phyloP scores from a whole-genome alignment of 1,284 basidiomycete species.

The Apiotrichum laibachii region DNA sequence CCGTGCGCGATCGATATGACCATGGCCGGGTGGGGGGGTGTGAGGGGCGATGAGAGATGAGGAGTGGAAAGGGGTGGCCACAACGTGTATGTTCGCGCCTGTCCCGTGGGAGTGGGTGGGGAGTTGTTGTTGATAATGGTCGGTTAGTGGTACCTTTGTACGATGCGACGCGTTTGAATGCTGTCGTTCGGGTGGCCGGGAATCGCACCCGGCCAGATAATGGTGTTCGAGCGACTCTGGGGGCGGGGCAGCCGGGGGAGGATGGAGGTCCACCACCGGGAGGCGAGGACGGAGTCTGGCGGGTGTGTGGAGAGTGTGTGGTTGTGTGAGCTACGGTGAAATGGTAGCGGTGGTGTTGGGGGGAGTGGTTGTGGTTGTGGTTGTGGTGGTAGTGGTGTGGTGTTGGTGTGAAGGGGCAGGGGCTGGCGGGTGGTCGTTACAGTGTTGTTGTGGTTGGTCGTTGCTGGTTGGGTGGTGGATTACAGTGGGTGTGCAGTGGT shows the following conservation, averaged over 20 bases:
- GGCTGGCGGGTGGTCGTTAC: no score
- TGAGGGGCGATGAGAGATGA: no score
- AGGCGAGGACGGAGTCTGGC: background rate
- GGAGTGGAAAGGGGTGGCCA: background rate
- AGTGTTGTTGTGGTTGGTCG: no score
- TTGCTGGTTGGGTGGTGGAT: background rate
- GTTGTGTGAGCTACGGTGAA: background rate
- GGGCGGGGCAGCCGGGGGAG: background rate
- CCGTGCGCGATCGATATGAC: background rate
- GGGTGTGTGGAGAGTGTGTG: background rate
- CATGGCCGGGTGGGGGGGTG: no score
- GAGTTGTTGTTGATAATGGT: background rate
- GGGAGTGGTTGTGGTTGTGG: background rate
- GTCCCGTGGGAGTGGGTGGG: background rate
- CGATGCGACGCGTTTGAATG: background rate
- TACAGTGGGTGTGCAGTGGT: background rate
- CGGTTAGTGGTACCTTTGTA: background rate
- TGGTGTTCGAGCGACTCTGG: background rate
- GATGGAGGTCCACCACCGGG: background rate
- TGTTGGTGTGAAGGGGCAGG: no score
- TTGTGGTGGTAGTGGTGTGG: background rate
- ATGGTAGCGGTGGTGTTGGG: no score
- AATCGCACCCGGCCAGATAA: conserved; percentile 22
- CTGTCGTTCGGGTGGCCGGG: conserved; percentile 16
- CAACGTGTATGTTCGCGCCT: background rate